Evolutionary conservation across 306 rosid species (phyloP).

Genomic region (Vigna trinervia): DNA sequence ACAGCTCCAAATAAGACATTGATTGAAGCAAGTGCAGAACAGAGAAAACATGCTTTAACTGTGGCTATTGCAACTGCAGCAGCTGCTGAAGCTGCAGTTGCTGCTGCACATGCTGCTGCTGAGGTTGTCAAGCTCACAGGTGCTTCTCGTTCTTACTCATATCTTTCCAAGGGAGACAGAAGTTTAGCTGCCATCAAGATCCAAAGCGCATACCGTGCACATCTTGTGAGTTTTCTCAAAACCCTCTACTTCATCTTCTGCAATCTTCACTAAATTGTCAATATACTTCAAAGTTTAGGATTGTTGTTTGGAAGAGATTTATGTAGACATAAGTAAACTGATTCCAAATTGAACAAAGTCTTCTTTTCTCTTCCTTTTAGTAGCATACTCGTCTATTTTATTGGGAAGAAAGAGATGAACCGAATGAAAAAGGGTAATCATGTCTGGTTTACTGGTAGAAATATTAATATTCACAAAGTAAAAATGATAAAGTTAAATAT

Average conservation of each 20-base stretch:
- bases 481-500: too few species aligned
- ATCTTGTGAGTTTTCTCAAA: slow-evolving; percentile 67
- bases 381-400: background rate
- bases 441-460: too few species aligned
- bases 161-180: slow-evolving; percentile 48
- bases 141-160: slow-evolving; percentile 47
- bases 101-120: slow-evolving; percentile 90
- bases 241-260: background rate
- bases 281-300: slow-evolving; percentile 3
- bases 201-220: slow-evolving; percentile 77
- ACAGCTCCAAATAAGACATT: slow-evolving; percentile 58
- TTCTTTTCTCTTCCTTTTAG: background rate
- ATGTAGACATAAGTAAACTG: background rate
- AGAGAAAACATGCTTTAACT: slow-evolving; percentile 76
- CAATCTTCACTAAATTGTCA: background rate
- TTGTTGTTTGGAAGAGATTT: slow-evolving; percentile 23
- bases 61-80: slow-evolving; percentile 87
- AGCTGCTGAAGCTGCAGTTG: slow-evolving; percentile 89
- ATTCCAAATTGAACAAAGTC: background rate
- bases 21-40: slow-evolving; percentile 70
- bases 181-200: slow-evolving; percentile 73
- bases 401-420: background rate
- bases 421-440: background rate
- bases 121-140: slow-evolving; percentile 80
- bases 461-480: too few species aligned